A percentile compares a stretch with the other conserved stretches of the same genome.
phyloP scores from a whole-genome alignment of 768 basidiomycete genomes.

The Russula sp. region DNA sequence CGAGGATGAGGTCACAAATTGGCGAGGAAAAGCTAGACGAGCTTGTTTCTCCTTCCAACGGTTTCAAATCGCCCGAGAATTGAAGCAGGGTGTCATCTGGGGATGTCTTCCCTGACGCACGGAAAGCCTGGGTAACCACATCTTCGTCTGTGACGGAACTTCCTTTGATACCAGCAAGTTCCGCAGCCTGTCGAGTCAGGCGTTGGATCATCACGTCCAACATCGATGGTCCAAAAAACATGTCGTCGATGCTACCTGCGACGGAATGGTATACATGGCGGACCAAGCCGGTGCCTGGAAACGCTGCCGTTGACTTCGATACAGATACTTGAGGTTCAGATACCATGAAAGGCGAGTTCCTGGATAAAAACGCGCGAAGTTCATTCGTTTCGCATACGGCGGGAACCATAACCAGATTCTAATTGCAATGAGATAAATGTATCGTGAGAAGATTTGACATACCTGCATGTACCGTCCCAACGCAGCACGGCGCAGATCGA shows the following conservation, averaged over 20 bases:
- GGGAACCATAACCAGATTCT: slow-evolving; percentile 71
- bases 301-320: slow-evolving; percentile 39
- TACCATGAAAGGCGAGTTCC: slow-evolving; percentile 76
- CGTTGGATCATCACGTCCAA: slow-evolving; percentile 91
- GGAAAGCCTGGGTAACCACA: slow-evolving; percentile 70
- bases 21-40: slow-evolving; percentile 86
- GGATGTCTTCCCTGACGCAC: slow-evolving; percentile 55
- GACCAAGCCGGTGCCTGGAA: slow-evolving; percentile 71
- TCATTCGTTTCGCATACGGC: slow-evolving; percentile 76
- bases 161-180: slow-evolving; percentile 78
- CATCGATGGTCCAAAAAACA: slow-evolving; percentile 95
- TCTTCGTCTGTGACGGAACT: slow-evolving; percentile 78
- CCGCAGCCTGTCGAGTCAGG: slow-evolving; percentile 82
- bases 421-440: slow-evolving; percentile 7
- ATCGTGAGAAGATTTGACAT: slow-evolving; percentile 21
- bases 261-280: slow-evolving; percentile 87
- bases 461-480: slow-evolving; percentile 92
- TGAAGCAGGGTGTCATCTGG: slow-evolving; percentile 66
- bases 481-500: slow-evolving; percentile 70
- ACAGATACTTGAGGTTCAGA: slow-evolving; percentile 33
- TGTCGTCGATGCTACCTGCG: slow-evolving; percentile 92
- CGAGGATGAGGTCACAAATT: slow-evolving; percentile 88
- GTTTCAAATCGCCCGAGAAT: slow-evolving; percentile 70
- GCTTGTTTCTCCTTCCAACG: slow-evolving; percentile 82
- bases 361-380: slow-evolving; percentile 77